A percentile compares a stretch with the other conserved stretches of the same genome.
phyloP scores from a whole-genome alignment of 441 rosid genomes.

The Brassica hybrid region DNA sequence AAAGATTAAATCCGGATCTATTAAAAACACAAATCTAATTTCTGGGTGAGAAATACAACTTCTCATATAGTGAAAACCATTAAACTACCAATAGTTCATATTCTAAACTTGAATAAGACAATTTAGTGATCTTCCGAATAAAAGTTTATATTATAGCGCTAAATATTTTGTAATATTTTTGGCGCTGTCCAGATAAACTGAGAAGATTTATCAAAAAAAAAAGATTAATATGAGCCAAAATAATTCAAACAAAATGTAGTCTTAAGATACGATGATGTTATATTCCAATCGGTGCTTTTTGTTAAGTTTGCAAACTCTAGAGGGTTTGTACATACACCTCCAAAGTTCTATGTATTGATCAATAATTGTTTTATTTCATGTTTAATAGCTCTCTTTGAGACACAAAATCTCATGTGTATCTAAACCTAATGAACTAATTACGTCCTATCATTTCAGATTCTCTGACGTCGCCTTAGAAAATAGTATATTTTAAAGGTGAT shows the following conservation, averaged over 20 bases:
- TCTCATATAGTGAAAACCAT: too few species aligned
- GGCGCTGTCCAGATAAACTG: too few species aligned
- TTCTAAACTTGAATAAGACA: too few species aligned
- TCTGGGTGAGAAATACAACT: too few species aligned
- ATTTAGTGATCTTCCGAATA: too few species aligned
- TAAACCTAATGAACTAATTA: not conserved
- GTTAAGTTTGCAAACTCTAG: not conserved
- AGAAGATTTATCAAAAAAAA: too few species aligned
- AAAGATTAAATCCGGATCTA: too few species aligned
- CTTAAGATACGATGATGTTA: not conserved
- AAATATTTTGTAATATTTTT: too few species aligned
- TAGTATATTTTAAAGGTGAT: constrained; percentile 3
- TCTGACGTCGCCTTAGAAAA: not conserved
- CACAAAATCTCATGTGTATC: not conserved
- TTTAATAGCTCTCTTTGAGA: not conserved
- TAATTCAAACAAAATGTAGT: not conserved
- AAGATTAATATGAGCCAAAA: not conserved
- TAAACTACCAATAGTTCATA: too few species aligned
- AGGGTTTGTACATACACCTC: not conserved
- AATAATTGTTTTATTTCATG: not conserved
- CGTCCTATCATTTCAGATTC: not conserved
- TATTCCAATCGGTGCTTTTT: not conserved
- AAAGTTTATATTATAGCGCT: too few species aligned
- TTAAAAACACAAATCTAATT: too few species aligned
- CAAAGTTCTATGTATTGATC: not conserved